These are phyloP conservation scores for Pichia membranifaciens DNA, from an alignment of 805 yeast species.

Conservation along the genomic window DNA sequence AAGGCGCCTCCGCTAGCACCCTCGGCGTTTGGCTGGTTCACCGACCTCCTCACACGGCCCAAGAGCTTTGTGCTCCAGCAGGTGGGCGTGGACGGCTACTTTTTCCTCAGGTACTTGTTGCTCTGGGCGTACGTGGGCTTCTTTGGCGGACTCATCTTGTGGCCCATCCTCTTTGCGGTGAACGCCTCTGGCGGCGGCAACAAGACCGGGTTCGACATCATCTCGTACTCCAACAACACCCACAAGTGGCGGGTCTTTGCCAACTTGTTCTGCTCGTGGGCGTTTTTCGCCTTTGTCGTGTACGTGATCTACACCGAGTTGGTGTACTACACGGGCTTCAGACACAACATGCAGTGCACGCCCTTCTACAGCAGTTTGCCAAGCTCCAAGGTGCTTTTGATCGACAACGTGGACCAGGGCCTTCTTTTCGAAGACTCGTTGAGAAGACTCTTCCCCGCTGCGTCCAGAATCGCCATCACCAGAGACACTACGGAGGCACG, in stretches of 20 bases:
- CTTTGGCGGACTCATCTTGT: conserved; percentile 47
- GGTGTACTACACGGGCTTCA: conserved; percentile 61
- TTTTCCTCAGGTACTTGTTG: conserved; percentile 60
- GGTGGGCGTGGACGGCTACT: conserved; percentile 71
- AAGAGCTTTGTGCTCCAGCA: conserved; percentile 62
- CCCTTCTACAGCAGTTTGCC: conserved; percentile 66
- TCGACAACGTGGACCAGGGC: conserved; percentile 58
- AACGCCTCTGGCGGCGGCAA: conserved; percentile 64
- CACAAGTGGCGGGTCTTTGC: conserved; percentile 65
- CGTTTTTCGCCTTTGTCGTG: conserved; percentile 58
- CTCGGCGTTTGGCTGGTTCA: conserved; percentile 52
- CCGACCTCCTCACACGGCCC: conserved; percentile 45
- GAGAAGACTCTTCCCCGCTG: conserved; percentile 56
- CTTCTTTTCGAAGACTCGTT: conserved; percentile 43
- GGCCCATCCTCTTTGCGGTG: conserved; percentile 70
- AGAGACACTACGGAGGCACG: conserved; percentile 54
- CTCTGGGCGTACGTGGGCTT: conserved; percentile 49
- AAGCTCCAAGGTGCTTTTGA: conserved; percentile 64
- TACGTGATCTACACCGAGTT: conserved; percentile 69
- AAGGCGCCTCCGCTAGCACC: conserved; percentile 34
- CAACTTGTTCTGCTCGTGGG: conserved; percentile 72
- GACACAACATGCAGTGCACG: conserved; percentile 69
- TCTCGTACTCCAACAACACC: conserved; percentile 57
- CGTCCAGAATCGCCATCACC: conserved; percentile 55
- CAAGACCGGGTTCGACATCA: conserved; percentile 53